A percentile compares a stretch with the other conserved stretches of the same genome.
These are phyloP conservation scores for Rhipidocladum racemiflorum DNA, from an alignment of 176 grass and related monocot species.

Conservation along the genomic window DNA sequence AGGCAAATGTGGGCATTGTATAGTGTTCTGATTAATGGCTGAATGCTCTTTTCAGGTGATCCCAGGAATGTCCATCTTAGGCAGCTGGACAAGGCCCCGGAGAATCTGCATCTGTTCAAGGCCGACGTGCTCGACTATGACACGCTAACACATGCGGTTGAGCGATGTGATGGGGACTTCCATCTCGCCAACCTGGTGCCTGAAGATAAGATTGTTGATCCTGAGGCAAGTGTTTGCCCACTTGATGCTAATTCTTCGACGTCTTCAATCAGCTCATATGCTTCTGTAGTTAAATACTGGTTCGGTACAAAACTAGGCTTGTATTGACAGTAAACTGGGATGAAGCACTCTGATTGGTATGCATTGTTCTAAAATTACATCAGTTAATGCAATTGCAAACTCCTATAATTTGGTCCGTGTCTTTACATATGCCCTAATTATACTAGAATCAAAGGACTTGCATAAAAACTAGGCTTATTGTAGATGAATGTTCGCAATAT, in stretches of 20 bases:
- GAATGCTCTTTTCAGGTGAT: slow-evolving; percentile 36
- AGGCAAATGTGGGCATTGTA: not conserved
- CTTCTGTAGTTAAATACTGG: not conserved
- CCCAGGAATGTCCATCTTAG: slow-evolving; percentile 53
- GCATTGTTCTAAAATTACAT: not conserved
- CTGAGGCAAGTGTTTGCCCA: slow-evolving; percentile 34
- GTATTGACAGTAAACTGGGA: not conserved
- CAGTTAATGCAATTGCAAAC: not conserved
- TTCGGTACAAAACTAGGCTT: not conserved
- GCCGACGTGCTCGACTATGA: slow-evolving; percentile 57
- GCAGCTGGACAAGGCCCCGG: slow-evolving; percentile 39
- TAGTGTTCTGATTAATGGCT: not conserved
- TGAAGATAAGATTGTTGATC: slow-evolving; percentile 44
- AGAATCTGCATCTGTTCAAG: slow-evolving; percentile 63
- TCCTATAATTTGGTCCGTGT: not conserved
- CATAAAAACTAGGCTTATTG: not conserved
- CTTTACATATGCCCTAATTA: not conserved
- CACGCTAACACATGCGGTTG: slow-evolving; percentile 32
- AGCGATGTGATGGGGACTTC: slow-evolving; percentile 58
- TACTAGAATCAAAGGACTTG: not conserved
- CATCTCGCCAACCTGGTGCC: slow-evolving; percentile 62
- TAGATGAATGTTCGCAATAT: not conserved
- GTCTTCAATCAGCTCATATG: not conserved
- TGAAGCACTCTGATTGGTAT: not conserved
- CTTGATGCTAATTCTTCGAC: not conserved